A percentile compares a stretch with the other conserved stretches of the same genome.
phyloP scores from a whole-genome alignment of 2,329 filamentous ascomycete species.

The Sporothrix protearum region DNA sequence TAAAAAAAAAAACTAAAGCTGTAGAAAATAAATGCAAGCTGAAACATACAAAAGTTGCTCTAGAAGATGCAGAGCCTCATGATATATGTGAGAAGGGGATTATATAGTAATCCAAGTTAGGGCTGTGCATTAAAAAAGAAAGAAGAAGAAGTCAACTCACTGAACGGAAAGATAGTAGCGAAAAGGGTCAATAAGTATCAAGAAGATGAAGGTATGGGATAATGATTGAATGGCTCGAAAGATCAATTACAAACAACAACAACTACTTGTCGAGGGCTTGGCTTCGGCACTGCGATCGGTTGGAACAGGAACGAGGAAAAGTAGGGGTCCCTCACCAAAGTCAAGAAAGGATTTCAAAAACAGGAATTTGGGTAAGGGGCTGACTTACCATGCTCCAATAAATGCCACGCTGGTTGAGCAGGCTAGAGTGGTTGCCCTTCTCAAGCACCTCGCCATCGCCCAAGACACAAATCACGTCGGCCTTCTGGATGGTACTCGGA shows the following conservation, averaged over 20 bases:
- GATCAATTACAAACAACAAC: neutral
- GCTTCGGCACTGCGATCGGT: slow-evolving; percentile 50
- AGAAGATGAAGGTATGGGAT: neutral
- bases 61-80: neutral
- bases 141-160: neutral
- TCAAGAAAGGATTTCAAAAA: neutral
- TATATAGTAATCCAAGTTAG: neutral
- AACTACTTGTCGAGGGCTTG: slow-evolving; percentile 50
- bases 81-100: neutral
- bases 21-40: neutral
- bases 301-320: slow-evolving; percentile 7
- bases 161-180: neutral
- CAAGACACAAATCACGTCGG: slow-evolving; percentile 64
- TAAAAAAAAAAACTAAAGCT: neutral
- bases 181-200: neutral
- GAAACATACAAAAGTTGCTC: neutral
- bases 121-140: neutral
- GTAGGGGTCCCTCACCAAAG: slow-evolving; percentile 14
- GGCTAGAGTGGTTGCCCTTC: slow-evolving; percentile 50
- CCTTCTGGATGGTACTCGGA: slow-evolving; percentile 38
- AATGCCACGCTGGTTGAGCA: slow-evolving; percentile 50
- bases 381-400: slow-evolving; percentile 57
- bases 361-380: neutral
- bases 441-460: slow-evolving; percentile 60
- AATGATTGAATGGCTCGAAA: neutral